Base-by-base conservation (phyloP, 805 yeast species). In the Kazachstania martiniae region DNA sequence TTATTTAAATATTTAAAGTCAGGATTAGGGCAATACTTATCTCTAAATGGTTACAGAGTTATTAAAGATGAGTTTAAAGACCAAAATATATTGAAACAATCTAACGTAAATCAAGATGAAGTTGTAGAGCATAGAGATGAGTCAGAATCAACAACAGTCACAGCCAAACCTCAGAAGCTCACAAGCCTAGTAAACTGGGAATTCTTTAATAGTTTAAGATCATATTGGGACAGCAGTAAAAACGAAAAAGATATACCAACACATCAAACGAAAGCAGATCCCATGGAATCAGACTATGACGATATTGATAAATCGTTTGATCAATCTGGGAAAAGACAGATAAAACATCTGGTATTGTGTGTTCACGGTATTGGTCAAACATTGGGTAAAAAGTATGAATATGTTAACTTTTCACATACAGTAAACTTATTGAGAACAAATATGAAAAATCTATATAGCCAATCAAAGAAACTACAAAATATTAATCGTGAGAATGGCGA, bases 361-460 rank as follows among this genome's bases (percentile, higher is more conserved):
- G 72, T 89, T 18, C 98, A 89, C 59, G 98, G 98, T 0, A 83
- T 89, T 38, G 98, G 97, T 2, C 98, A 89, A 56, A 72, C 77
- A 12, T 61, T 91, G 32, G 93, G 95, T 2, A 65, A 74, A 28
- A 72, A 72, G 46, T 75, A 79, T 48, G 87, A 86, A 44, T 75
- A 79, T 32, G 78, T 89, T 17, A 84, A 84, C 55, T 91, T 89
- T 60, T 76, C 85, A 7, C 94, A 86, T 50, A 86, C 86, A 23
- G 72, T 85, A 21, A 82, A 80, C 45, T 65, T 69, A 21, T 54
- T 87, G 40, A 59, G 86, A 37, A 60, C 65, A 32, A 68, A 75
- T 29, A 62, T 81, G 62, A 75, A 69, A 41, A 53, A 56, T 4
- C 62, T 74, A 4, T 70, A 65, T 38, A 47, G 57, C 5, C 59